Percentiles rank a stretch among this genome's conserved stretches.
phyloP scores from a whole-genome alignment of 164 flowering plant species.

The Magnolia changhungtana region DNA sequence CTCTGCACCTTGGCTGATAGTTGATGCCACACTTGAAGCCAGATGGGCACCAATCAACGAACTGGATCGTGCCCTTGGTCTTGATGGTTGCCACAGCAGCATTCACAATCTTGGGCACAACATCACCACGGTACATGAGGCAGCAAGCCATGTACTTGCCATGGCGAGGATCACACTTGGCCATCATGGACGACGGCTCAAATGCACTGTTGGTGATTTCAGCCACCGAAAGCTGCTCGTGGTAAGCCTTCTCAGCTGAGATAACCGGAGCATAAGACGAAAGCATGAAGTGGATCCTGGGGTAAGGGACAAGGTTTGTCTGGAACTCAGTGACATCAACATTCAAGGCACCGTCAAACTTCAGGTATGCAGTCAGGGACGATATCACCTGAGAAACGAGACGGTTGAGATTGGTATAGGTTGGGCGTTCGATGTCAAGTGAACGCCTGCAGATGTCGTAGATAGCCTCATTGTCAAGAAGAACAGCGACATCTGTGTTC shows the following conservation, averaged over 20 bases:
- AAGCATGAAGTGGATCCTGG: slow-evolving; percentile 57
- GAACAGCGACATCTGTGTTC: slow-evolving; percentile 44
- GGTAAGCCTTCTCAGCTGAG: slow-evolving; percentile 46
- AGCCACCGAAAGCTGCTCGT: slow-evolving; percentile 44
- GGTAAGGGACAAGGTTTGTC: slow-evolving; percentile 50
- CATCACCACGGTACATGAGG: slow-evolving; percentile 50
- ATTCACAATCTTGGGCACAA: slow-evolving; percentile 45
- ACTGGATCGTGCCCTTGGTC: slow-evolving; percentile 48
- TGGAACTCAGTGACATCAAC: slow-evolving; percentile 53
- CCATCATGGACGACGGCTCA: slow-evolving; percentile 55
- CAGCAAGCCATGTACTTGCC: slow-evolving; percentile 55
- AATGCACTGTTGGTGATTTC: slow-evolving; percentile 50
- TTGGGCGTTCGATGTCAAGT: slow-evolving; percentile 48
- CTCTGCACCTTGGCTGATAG: too few species aligned
- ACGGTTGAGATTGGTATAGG: slow-evolving; percentile 49
- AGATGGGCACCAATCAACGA: slow-evolving; percentile 51
- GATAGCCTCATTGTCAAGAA: slow-evolving; percentile 42
- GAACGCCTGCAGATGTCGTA: slow-evolving; percentile 50
- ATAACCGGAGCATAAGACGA: slow-evolving; percentile 53
- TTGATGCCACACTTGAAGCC: slow-evolving; percentile 59
- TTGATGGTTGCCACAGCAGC: slow-evolving; percentile 48
- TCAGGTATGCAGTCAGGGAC: slow-evolving; percentile 40
- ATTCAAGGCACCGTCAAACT: slow-evolving; percentile 48
- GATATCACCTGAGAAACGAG: slow-evolving; percentile 46
- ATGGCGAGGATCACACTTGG: slow-evolving; percentile 47